phyloP scores from a whole-genome alignment of 371 early-diverging fungal genomes.

The Parasitella parasitica region DNA sequence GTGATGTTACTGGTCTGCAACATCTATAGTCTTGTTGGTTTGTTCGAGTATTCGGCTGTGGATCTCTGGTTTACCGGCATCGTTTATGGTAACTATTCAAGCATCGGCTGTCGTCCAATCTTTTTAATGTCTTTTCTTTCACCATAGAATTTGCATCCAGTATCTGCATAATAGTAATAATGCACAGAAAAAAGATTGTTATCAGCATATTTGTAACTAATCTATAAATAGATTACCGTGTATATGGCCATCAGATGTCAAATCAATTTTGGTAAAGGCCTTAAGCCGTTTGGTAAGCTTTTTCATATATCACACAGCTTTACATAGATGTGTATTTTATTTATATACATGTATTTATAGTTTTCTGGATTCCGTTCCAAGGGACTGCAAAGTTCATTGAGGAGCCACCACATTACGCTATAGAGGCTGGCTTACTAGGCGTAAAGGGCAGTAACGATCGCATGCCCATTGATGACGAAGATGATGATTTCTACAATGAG shows the following conservation, averaged over 20 bases:
- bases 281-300: slow-evolving; percentile 7
- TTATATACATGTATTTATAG: background rate
- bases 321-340: too few species aligned
- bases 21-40: background rate
- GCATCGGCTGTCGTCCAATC: background rate
- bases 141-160: slow-evolving; percentile 1
- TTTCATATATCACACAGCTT: too few species aligned
- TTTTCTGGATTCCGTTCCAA: background rate
- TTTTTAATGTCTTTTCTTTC: background rate
- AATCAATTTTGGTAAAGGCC: slow-evolving; percentile 5
- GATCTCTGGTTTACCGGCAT: slow-evolving; percentile 6
- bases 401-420: background rate
- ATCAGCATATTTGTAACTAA: too few species aligned
- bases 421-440: background rate
- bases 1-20: background rate
- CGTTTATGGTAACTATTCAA: slow-evolving; percentile 4
- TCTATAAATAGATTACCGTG: slow-evolving; percentile 6
- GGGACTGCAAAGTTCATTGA: background rate
- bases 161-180: slow-evolving; percentile 10
- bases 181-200: too few species aligned
- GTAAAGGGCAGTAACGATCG: background rate
- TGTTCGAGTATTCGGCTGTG: background rate
- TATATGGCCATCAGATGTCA: slow-evolving; percentile 7
- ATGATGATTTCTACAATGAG: background rate
- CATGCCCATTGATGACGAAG: slow-evolving; percentile 2